phyloP scores from a whole-genome alignment of 305 asterid genomes.

The Fraxinus albicans region DNA sequence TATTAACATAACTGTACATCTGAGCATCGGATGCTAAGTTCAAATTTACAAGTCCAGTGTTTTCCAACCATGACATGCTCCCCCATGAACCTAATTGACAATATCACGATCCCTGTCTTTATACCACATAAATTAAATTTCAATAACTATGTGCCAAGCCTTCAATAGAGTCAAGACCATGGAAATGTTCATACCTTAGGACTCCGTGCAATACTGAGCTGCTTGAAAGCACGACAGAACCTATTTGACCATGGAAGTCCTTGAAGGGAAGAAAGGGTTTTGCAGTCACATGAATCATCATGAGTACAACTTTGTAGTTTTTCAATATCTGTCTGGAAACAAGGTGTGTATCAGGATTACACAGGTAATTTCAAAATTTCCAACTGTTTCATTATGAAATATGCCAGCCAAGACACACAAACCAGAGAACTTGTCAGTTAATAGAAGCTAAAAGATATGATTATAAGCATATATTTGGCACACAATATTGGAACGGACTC shows the following conservation, averaged over 20 bases:
- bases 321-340: conserved; percentile 62
- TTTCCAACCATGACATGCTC: background rate
- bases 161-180: background rate
- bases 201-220: conserved; percentile 57
- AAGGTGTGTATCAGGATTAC: conserved; percentile 18
- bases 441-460: background rate
- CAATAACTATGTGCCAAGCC: background rate
- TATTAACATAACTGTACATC: background rate
- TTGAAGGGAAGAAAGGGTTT: conserved; percentile 51
- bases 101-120: background rate
- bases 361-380: background rate
- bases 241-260: conserved; percentile 76
- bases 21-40: background rate
- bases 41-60: background rate
- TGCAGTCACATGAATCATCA: conserved; percentile 80
- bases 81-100: background rate
- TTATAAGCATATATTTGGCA: background rate
- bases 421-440: background rate
- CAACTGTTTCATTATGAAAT: background rate
- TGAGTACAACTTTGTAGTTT: conserved; percentile 52
- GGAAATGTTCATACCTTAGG: conserved; percentile 58
- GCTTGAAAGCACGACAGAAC: conserved; percentile 71
- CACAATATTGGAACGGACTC: background rate
- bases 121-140: background rate
- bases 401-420: background rate